Conservation (phyloP, 768 basidiomycete genomes). For the Suillus hirtellus region DNA sequence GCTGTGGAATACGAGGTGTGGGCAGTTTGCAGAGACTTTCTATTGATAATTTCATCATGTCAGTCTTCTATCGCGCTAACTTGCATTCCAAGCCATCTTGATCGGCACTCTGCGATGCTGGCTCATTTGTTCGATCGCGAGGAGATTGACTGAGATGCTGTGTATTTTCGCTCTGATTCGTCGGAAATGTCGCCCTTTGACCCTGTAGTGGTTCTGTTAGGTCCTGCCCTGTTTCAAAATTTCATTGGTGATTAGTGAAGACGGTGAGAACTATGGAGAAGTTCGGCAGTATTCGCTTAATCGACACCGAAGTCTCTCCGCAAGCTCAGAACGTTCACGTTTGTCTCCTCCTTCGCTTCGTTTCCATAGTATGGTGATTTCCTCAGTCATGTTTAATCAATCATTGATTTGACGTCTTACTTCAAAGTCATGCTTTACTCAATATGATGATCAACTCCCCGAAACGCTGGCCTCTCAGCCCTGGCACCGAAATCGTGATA, state of each 20-base stretch:
- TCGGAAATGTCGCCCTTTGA: constrained; percentile 7
- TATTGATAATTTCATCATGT: not conserved
- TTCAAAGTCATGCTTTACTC: not conserved
- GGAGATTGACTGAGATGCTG: constrained; percentile 1
- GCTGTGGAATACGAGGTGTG: not conserved
- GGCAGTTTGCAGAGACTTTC: not conserved
- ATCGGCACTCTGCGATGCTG: constrained; percentile 2
- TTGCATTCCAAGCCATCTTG: not conserved
- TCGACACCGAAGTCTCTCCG: constrained; percentile 3
- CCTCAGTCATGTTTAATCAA: not conserved
- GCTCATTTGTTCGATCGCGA: constrained; percentile 5
- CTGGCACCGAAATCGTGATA: constrained; percentile 1
- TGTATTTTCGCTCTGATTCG: constrained; percentile 1
- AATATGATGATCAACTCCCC: constrained; percentile 2
- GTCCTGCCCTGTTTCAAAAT: constrained; percentile 1
- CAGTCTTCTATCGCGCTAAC: not conserved
- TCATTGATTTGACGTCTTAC: constrained; percentile 6
- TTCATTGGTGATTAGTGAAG: constrained; percentile 6
- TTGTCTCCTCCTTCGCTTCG: constrained; percentile 3
- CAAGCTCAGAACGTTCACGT: not conserved
- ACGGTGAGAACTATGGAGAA: constrained; percentile 4
- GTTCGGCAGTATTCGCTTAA: constrained; percentile 6
- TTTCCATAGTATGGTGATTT: not conserved
- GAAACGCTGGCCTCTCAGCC: not conserved
- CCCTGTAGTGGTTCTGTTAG: not conserved